Evolutionary conservation across 2,329 filamentous ascomycete genomes (phyloP), one percentile per base, ranked within the genome.

Genomic region (Truncatella angustata): DNA sequence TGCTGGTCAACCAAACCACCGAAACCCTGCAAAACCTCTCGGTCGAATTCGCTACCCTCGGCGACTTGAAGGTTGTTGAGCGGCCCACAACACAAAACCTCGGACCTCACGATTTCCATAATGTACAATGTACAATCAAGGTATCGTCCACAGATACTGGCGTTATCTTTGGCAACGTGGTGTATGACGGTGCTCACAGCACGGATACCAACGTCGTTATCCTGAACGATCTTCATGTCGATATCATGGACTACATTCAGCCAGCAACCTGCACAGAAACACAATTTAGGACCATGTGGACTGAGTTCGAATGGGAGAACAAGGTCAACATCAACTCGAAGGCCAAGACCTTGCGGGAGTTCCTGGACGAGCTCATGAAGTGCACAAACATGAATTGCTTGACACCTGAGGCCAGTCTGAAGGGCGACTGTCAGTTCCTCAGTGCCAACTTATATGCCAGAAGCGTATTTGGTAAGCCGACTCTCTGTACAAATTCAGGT

Each of bases 251-350:
- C 74, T 99, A 99, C 75, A 99, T 99, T 65, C 93, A 97, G 69
- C 94, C 94, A 1, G 93, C 93, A 5, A 87, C 91, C 14, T 99
- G 94, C 79, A 94, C 91, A 4, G 94, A 99, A 78, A 97, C 93
- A 10, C 91, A 97, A 66, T 99, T 99, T 86, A 85, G 94, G 54
- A 96, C 91, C n/a, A 99, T 99, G 94, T 99, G 94, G 94, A 99
- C 94, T 34, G 94, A 99, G 69, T 99, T 99, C 61, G 94, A 99
- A 70, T 99, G 94, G 94, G 94, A 99, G 79, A 99, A 99, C 77
- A 99, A 99, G 82, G 93, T 99, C 72, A 99, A 99, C 76, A 97
- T 99, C 76, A 97, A 97, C 74, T 95, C 90, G 58, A 97, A 97
- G 79, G 91, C 90, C 60, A 96, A 93, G 77, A 88, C 84, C 24